These are phyloP conservation scores for Eremochloa ophiuroides DNA, from an alignment of 176 grass and related monocot genomes.

Conservation along the genomic window DNA sequence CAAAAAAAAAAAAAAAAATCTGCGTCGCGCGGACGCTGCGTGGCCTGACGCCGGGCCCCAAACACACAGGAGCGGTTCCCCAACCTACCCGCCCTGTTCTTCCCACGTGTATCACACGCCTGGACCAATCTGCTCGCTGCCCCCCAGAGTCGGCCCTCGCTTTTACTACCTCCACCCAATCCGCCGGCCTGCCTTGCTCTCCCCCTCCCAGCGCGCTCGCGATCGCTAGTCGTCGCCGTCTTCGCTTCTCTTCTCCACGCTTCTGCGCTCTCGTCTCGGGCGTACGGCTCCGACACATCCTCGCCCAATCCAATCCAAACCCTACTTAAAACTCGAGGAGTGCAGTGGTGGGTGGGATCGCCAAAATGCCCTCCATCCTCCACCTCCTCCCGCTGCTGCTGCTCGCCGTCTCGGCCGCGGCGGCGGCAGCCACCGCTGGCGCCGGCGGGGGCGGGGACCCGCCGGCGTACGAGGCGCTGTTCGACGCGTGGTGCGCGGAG, in stretches of 20 bases:
- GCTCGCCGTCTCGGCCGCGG: not conserved
- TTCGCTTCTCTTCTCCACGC: slow-evolving; percentile 8
- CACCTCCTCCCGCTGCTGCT: slow-evolving; percentile 9
- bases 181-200: not conserved
- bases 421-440: not conserved
- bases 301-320: not conserved
- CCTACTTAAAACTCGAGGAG: not conserved
- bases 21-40: no score
- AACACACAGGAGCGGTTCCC: not conserved
- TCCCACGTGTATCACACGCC: not conserved
- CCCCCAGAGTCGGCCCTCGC: not conserved
- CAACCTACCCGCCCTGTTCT: not conserved
- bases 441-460: not conserved
- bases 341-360: not conserved
- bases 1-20: no score
- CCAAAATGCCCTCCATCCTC: slow-evolving; percentile 11
- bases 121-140: not conserved
- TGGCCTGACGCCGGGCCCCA: no score
- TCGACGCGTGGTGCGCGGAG: slow-evolving; percentile 72
- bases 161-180: not conserved
- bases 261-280: not conserved
- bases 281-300: not conserved
- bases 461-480: slow-evolving; percentile 42
- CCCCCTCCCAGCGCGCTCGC: not conserved
- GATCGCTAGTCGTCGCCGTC: not conserved